Evolutionary conservation across 768 basidiomycete genomes (phyloP).

Genomic region (Hypholoma sublateritium): DNA sequence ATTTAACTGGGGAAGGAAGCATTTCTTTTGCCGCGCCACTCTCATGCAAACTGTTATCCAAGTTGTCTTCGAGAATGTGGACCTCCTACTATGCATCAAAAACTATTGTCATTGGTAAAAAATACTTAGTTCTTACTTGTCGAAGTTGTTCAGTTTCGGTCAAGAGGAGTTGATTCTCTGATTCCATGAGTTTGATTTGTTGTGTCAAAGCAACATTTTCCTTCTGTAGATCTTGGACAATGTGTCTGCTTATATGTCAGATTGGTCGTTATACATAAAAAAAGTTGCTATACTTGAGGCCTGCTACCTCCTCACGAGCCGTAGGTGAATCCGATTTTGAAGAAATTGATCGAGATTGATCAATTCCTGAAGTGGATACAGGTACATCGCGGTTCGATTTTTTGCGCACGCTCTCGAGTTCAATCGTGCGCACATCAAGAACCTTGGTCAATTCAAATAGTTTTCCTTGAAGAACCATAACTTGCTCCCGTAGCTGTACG

Average conservation of each 20-base stretch:
- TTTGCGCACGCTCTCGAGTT: conserved; percentile 60
- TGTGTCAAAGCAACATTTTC: conserved; percentile 67
- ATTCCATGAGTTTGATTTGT: conserved; percentile 68
- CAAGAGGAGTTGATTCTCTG: conserved; percentile 70
- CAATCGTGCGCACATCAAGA: conserved; percentile 37
- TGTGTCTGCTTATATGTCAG: conserved; percentile 53
- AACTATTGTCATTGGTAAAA: not conserved
- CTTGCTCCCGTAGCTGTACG: conserved; percentile 26
- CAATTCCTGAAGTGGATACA: conserved; percentile 37
- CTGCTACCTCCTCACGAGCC: conserved; percentile 69
- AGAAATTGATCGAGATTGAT: conserved; percentile 27
- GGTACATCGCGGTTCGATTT: conserved; percentile 58
- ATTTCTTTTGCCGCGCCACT: conserved; percentile 36
- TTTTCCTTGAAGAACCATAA: conserved; percentile 26
- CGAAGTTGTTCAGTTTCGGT: conserved; percentile 73
- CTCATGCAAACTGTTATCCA: conserved; percentile 62
- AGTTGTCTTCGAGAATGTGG: conserved; percentile 71
- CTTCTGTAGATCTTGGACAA: conserved; percentile 85
- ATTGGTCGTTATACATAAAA: not conserved
- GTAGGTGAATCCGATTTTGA: conserved; percentile 53
- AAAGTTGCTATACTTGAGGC: conserved; percentile 61
- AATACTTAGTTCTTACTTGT: conserved; percentile 60
- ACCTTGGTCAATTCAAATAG: conserved; percentile 27
- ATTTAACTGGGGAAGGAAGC: conserved; percentile 25
- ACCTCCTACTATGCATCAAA: conserved; percentile 52